phyloP scores from a whole-genome alignment of 1,139 yeast species.

The Protomyces inouyei region DNA sequence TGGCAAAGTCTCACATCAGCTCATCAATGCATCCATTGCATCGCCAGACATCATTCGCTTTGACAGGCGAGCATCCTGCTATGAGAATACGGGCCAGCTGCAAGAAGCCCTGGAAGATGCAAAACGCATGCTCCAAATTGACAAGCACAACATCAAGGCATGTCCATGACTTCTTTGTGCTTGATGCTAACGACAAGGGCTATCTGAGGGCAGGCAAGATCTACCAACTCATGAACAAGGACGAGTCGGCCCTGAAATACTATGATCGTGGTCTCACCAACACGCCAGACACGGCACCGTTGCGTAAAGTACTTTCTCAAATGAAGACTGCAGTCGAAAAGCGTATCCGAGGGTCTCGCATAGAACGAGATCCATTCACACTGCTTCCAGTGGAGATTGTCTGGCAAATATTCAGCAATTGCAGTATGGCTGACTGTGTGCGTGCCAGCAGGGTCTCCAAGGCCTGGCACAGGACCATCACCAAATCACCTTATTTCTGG shows the following conservation, averaged over 20 bases:
- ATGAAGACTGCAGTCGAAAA: background rate
- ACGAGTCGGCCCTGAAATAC: slow-evolving; percentile 7
- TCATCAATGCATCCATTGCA: slow-evolving; percentile 1
- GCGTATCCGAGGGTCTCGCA: background rate
- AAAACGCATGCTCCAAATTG: slow-evolving; percentile 14
- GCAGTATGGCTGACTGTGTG: background rate
- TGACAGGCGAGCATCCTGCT: slow-evolving; percentile 4
- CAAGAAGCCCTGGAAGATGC: slow-evolving; percentile 8
- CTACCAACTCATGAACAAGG: slow-evolving; percentile 11
- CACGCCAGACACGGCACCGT: background rate
- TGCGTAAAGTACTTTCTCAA: background rate
- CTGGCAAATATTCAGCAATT: slow-evolving; percentile 1
- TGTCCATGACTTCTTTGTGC: background rate
- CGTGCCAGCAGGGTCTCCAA: background rate
- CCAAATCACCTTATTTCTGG: background rate
- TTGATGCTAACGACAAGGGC: background rate
- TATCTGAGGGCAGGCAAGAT: slow-evolving; percentile 18
- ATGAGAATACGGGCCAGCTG: background rate
- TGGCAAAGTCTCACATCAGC: background rate
- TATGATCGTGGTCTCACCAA: slow-evolving; percentile 1
- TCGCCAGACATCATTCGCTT: background rate
- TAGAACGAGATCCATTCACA: background rate
- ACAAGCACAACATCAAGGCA: slow-evolving; percentile 3
- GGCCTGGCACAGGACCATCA: background rate
- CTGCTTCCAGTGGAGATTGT: slow-evolving; percentile 7